These are phyloP conservation scores for Nicotiana attenuata DNA, from an alignment of 257 asterid species.

Conservation along the genomic window DNA sequence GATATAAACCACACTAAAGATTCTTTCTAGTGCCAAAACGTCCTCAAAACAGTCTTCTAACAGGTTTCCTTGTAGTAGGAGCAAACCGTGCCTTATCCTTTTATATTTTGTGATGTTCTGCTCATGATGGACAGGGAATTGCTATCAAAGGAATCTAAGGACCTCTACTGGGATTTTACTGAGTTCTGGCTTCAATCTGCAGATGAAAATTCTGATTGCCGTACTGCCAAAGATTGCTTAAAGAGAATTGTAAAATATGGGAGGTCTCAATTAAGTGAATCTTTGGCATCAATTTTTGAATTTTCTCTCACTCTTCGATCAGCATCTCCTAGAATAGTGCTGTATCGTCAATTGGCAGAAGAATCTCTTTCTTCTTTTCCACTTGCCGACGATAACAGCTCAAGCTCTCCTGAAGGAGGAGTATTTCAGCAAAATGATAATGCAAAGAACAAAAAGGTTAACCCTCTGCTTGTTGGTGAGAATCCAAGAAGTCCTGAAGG, in stretches of 20 bases:
- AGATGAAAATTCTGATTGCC: slow-evolving; percentile 44
- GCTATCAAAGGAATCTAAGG: slow-evolving; percentile 86
- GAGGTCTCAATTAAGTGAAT: slow-evolving; percentile 66
- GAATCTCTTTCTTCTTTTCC: slow-evolving; percentile 97
- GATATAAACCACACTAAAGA: not conserved
- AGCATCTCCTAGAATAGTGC: slow-evolving; percentile 89
- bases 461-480: slow-evolving; percentile 40
- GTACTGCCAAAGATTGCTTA: slow-evolving; percentile 78
- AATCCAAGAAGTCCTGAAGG: slow-evolving; percentile 48
- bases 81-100: not conserved
- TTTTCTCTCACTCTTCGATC: slow-evolving; percentile 96
- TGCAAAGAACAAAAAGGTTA: slow-evolving; percentile 29
- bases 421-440: slow-evolving; percentile 36
- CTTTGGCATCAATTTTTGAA: slow-evolving; percentile 81
- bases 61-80: not conserved
- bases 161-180: slow-evolving; percentile 78
- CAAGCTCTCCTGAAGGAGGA: slow-evolving; percentile 36
- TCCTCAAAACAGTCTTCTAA: not conserved
- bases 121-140: slow-evolving; percentile 64
- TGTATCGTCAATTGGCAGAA: slow-evolving; percentile 85
- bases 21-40: not conserved
- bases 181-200: slow-evolving; percentile 66
- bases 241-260: slow-evolving; percentile 58
- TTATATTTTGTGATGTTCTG: not conserved
- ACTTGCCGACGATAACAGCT: slow-evolving; percentile 48